Base-by-base conservation (phyloP, 192 early-diverging fungal species). In the Backusella australiensis region DNA sequence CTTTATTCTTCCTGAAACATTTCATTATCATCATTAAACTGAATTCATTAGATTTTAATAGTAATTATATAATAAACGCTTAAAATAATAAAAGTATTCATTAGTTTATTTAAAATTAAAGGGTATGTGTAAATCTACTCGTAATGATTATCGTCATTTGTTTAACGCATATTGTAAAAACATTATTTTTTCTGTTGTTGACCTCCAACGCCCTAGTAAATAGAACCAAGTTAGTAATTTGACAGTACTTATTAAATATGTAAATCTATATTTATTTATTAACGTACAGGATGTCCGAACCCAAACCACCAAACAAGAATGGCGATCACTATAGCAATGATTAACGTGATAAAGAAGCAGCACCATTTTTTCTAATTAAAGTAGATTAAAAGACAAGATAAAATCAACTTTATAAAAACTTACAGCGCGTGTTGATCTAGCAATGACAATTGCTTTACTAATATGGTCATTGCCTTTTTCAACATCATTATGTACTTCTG, bases 271-370 rank as follows among this genome's bases (percentile, higher is more conserved):
- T 38, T 38, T 39, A 39, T 39, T 21, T 26, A 26, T 29, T 12
- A 34, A 41, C 56, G 29, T 74, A 74, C 72, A 12, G 52, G 52
- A 26, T 81, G 80, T 36, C 75, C 67, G 42, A 83, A 80, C 19
- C 70, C 78, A 73, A 83, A 83, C 78, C 79, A 83, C 82, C 82
- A 83, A 9, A 83, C 74, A 29, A 83, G 78, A 68, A 83, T 83
- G n/a, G 78, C 82, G 73, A 80, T 76, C 3, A 83, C 76, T 4
- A 83, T 77, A 4, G 17, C 21, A 41, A 83, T 14, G 35, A 80
- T 75, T 39, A 83, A 69, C 29, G 68, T 63, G 14, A 83, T 72
- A 52, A 83, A 42, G 29, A 83, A 83, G 59, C 82, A 83, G 12
- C 75, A 74, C 82, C 82, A 83, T 76, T 83, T 83, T 80, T 83